Conservation (phyloP, 345 rosid species). For the Moricandia moricandioides region DNA sequence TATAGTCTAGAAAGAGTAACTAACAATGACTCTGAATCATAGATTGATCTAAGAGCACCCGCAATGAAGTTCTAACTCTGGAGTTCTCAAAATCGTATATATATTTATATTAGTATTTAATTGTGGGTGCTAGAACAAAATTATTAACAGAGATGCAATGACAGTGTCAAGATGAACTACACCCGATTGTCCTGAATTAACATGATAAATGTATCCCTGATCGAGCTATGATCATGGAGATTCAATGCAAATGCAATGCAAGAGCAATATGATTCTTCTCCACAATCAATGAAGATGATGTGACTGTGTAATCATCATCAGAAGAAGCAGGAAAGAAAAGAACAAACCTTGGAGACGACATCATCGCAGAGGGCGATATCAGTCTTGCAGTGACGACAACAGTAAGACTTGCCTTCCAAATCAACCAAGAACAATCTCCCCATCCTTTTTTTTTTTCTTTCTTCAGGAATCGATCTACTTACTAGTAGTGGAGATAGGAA, state of each 20-base stretch:
- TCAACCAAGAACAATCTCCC: slow-evolving; percentile 64
- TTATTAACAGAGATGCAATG: too few relatives aligned
- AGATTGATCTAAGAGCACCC: too few relatives aligned
- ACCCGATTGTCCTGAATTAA: too few relatives aligned
- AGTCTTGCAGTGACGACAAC: slow-evolving; percentile 70
- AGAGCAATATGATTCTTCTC: neutral
- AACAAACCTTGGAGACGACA: slow-evolving; percentile 59
- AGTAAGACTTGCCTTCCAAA: slow-evolving; percentile 58
- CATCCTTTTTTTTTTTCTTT: slow-evolving; percentile 35
- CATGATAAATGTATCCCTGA: too few relatives aligned
- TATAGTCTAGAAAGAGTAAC: neutral
- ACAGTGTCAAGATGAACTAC: too few relatives aligned
- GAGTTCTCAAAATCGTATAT: too few relatives aligned
- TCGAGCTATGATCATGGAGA: neutral
- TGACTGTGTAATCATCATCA: neutral
- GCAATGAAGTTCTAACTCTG: too few relatives aligned
- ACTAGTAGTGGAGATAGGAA: neutral
- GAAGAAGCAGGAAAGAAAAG: neutral
- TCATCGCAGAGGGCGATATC: slow-evolving; percentile 57
- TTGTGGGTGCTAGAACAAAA: too few relatives aligned
- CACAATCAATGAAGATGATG: slow-evolving; percentile 2
- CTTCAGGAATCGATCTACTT: neutral
- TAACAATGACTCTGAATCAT: too few relatives aligned
- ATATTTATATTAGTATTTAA: too few relatives aligned
- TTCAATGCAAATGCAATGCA: neutral